Percentiles rank a stretch among this genome's conserved stretches.
Evolutionary conservation across 2,329 filamentous ascomycete genomes (phyloP).

Genomic region (Chaetomiaceae sp.): DNA sequence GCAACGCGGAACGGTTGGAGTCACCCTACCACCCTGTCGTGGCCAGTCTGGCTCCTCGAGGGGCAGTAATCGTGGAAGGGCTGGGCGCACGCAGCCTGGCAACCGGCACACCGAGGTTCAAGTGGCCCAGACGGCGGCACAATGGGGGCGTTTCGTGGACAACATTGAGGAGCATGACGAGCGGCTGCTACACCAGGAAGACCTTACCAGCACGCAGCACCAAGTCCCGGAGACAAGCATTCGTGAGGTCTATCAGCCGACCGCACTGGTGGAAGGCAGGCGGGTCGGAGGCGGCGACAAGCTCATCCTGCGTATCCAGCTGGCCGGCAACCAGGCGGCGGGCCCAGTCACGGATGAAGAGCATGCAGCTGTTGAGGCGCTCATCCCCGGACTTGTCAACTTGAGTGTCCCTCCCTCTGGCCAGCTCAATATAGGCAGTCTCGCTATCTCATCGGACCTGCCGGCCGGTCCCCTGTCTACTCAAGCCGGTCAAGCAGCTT

Average conservation of each 20-base stretch:
- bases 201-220: not conserved
- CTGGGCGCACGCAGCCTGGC: not conserved
- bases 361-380: too few relatives aligned
- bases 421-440: too few relatives aligned
- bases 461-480: too few relatives aligned
- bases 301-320: conserved; percentile 1
- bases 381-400: not conserved
- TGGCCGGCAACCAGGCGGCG: not conserved
- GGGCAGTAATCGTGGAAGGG: not conserved
- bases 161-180: conserved; percentile 10
- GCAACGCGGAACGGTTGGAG: not conserved
- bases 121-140: not conserved
- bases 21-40: not conserved
- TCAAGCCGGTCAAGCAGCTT: too few relatives aligned
- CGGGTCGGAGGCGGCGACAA: conserved; percentile 1
- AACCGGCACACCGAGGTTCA: not conserved
- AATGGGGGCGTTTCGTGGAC: not conserved
- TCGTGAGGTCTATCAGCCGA: conserved; percentile 15
- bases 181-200: not conserved
- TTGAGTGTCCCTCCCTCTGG: not conserved
- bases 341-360: too few relatives aligned
- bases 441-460: too few relatives aligned
- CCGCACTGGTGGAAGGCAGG: conserved; percentile 6
- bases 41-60: not conserved
- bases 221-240: not conserved